A percentile compares a stretch with the other conserved stretches of the same genome.
phyloP scores from a whole-genome alignment of 1,284 basidiomycete genomes.

The Apiotrichum akiyoshidainum region DNA sequence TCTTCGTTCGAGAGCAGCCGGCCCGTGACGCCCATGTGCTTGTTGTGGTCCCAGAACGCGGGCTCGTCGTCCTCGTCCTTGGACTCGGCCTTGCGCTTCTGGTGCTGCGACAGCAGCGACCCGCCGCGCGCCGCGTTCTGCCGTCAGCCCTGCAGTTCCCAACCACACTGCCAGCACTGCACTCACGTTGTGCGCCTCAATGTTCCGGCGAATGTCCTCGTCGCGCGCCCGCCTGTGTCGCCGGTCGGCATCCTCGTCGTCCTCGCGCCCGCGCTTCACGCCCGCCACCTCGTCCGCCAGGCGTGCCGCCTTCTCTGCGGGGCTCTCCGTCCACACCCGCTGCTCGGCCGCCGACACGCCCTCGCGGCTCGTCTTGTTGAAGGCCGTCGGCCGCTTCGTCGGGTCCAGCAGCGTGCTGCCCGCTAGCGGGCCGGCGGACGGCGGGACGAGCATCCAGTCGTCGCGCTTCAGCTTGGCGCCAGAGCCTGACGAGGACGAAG shows the following conservation, averaged over 20 bases:
- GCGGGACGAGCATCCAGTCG: constrained; percentile 93
- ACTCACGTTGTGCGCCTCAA: constrained; percentile 76
- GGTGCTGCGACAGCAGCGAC: constrained; percentile 67
- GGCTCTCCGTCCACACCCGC: constrained; percentile 89
- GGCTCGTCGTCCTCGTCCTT: constrained; percentile 57
- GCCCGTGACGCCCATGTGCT: constrained; percentile 81
- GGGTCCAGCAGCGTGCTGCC: constrained; percentile 61
- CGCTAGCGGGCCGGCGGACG: constrained; percentile 62
- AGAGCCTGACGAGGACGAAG: background rate
- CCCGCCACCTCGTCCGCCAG: constrained; percentile 81
- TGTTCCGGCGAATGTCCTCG: constrained; percentile 63
- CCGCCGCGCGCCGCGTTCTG: constrained; percentile 65
- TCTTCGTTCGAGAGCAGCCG: constrained; percentile 78
- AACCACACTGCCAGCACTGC: background rate
- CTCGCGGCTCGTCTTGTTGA: constrained; percentile 42
- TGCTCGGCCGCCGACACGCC: constrained; percentile 52
- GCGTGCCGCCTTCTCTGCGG: constrained; percentile 76
- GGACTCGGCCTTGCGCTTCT: constrained; percentile 43
- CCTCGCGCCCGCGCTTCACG: constrained; percentile 59
- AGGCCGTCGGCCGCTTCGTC: constrained; percentile 61
- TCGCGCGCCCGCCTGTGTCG: constrained; percentile 60
- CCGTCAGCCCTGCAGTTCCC: too few relatives aligned
- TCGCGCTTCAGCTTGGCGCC: constrained; percentile 54
- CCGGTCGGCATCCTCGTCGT: constrained; percentile 53
- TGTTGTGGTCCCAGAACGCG: constrained; percentile 78